A percentile compares a stretch with the other conserved stretches of the same genome.
Conservation (phyloP, 2,329 filamentous ascomycete genomes). For the Arthrobotrys pseudoclavata region DNA sequence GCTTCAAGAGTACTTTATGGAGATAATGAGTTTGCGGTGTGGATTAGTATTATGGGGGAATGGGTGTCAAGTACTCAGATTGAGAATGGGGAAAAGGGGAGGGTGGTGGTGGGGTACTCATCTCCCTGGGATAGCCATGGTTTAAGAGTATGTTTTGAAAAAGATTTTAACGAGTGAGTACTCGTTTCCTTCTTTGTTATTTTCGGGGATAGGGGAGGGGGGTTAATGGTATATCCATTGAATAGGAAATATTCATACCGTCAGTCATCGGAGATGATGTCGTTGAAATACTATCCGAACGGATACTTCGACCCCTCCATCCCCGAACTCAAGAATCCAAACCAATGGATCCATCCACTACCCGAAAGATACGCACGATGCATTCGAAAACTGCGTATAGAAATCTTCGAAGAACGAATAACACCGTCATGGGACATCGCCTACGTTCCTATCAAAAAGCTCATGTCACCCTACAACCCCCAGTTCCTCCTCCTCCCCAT, state of each 20-base stretch:
- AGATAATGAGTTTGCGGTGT: not conserved
- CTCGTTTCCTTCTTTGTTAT: not conserved
- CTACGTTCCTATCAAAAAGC: not conserved
- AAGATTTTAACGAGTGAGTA: not conserved
- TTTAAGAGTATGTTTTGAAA: not conserved
- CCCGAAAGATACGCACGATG: not conserved
- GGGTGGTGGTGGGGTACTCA: not conserved
- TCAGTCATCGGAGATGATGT: not conserved
- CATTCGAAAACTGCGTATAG: not conserved
- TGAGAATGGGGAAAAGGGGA: not conserved
- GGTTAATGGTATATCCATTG: not conserved
- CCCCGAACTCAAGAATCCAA: not conserved
- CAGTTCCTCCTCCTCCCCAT: not conserved
- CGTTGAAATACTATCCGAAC: not conserved
- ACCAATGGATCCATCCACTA: not conserved
- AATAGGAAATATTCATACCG: not conserved
- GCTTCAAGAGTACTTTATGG: constrained; percentile 16
- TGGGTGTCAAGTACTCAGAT: not conserved
- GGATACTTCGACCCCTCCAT: not conserved
- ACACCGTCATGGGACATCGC: not conserved
- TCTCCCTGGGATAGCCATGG: not conserved
- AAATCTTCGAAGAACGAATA: not conserved
- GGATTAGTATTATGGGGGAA: not conserved
- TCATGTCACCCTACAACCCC: not conserved
- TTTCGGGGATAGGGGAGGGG: not conserved